phyloP scores from a whole-genome alignment of 176 grass and related monocot species.

The Bonia amplexicaulis region DNA sequence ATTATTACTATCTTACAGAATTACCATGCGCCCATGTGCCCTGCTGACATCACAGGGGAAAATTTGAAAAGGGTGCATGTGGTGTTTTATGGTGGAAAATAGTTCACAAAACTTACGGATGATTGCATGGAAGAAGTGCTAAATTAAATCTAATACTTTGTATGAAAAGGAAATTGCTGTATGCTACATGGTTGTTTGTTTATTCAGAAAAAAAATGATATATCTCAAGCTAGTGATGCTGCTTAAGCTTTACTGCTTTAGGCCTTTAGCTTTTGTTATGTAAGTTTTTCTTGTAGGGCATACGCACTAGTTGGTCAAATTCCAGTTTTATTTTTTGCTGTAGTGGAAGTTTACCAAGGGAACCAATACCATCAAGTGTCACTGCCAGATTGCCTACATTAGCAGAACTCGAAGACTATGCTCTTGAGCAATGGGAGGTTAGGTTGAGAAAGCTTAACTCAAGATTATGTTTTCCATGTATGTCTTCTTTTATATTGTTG shows the following conservation, averaged over 20 bases:
- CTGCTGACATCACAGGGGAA: neutral
- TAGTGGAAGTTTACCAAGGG: constrained; percentile 85
- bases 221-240: neutral
- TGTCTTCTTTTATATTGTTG: constrained; percentile 14
- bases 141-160: neutral
- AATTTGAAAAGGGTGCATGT: neutral
- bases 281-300: neutral
- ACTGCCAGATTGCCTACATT: constrained; percentile 70
- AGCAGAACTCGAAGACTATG: constrained; percentile 66
- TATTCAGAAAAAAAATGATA: neutral
- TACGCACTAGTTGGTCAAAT: constrained; percentile 4
- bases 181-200: neutral
- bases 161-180: neutral
- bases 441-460: constrained; percentile 8
- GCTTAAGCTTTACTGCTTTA: neutral
- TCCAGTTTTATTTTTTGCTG: constrained; percentile 14
- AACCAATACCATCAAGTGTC: constrained; percentile 51
- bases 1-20: neutral
- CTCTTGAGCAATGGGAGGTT: constrained; percentile 94
- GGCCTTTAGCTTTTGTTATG: neutral
- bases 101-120: neutral
- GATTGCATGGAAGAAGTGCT: neutral
- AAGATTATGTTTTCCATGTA: neutral
- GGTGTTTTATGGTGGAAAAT: neutral
- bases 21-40: neutral